These are phyloP conservation scores for Backusella morwellensis DNA, from an alignment of 192 early-diverging fungal genomes.

Conservation along the genomic window DNA sequence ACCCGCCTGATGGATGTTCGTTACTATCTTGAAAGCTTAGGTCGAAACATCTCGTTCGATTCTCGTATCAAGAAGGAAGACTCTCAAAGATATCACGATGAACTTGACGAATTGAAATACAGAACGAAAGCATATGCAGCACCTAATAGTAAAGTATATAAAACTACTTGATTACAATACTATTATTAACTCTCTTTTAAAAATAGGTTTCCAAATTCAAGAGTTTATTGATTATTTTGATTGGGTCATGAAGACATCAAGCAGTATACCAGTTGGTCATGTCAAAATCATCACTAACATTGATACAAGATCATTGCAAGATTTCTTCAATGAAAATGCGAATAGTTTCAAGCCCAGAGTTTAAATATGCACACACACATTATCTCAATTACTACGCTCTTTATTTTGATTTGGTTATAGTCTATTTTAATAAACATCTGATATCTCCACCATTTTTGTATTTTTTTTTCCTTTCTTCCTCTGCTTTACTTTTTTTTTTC, in stretches of 20 bases:
- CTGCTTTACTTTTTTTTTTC: background rate
- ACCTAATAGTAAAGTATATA: conserved; percentile 17
- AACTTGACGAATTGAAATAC: conserved; percentile 16
- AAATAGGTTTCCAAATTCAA: conserved; percentile 24
- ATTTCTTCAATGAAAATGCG: conserved; percentile 30
- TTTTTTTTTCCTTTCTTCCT: background rate
- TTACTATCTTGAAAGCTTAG: conserved; percentile 23
- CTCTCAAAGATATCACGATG: conserved; percentile 20
- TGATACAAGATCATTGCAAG: conserved; percentile 13
- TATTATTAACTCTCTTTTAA: background rate
- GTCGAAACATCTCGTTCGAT: conserved; percentile 30
- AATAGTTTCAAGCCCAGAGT: conserved; percentile 32
- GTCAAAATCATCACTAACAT: conserved; percentile 15
- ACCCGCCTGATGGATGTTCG: conserved; percentile 25
- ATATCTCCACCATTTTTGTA: background rate
- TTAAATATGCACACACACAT: conserved; percentile 4
- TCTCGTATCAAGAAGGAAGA: conserved; percentile 31
- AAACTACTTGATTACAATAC: background rate
- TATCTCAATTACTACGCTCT: background rate
- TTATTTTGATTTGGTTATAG: background rate
- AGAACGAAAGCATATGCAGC: conserved; percentile 19
- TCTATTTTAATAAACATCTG: background rate
- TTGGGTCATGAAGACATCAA: conserved; percentile 14
- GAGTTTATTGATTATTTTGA: conserved; percentile 33
- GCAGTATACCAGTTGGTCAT: conserved; percentile 26